Percentiles rank a stretch among this genome's conserved stretches.
phyloP scores from a whole-genome alignment of 2,329 filamentous ascomycete species.

The Apiospora pterosperma region DNA sequence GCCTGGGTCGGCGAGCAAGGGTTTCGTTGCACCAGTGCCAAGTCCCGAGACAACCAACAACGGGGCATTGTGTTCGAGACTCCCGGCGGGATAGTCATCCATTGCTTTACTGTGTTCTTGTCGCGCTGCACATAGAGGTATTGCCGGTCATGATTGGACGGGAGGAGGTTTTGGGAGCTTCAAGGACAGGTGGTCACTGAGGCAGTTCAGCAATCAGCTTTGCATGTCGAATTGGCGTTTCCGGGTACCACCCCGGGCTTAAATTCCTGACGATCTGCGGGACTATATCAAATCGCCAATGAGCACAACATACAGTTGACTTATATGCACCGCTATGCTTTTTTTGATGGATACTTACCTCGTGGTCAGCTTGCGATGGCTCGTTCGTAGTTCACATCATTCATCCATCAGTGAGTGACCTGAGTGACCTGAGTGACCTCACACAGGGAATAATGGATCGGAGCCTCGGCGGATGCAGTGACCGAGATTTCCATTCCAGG shows the following conservation, averaged over 20 bases:
- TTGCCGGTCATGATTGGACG: neutral
- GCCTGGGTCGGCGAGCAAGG: slow-evolving; percentile 39
- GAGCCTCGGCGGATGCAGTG: neutral
- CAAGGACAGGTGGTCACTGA: neutral
- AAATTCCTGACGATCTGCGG: neutral
- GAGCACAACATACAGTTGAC: neutral
- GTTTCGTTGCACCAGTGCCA: slow-evolving; percentile 38
- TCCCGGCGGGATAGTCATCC: slow-evolving; percentile 77
- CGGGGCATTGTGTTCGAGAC: slow-evolving; percentile 83
- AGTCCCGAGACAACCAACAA: slow-evolving; percentile 81
- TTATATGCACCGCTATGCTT: neutral
- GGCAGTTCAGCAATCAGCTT: neutral
- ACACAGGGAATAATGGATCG: neutral
- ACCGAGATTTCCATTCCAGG: neutral
- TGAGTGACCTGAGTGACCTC: neutral
- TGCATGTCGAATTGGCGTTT: neutral
- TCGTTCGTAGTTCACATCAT: neutral
- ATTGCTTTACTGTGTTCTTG: slow-evolving; percentile 38
- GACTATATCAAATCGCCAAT: neutral
- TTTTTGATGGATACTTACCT: neutral
- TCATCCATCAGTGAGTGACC: no score
- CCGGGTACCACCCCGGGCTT: neutral
- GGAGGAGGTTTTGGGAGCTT: neutral
- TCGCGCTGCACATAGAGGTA: neutral
- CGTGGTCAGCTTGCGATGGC: neutral